Conservation (phyloP, 495 filamentous ascomycete genomes). For the Talaromyces adpressus region DNA sequence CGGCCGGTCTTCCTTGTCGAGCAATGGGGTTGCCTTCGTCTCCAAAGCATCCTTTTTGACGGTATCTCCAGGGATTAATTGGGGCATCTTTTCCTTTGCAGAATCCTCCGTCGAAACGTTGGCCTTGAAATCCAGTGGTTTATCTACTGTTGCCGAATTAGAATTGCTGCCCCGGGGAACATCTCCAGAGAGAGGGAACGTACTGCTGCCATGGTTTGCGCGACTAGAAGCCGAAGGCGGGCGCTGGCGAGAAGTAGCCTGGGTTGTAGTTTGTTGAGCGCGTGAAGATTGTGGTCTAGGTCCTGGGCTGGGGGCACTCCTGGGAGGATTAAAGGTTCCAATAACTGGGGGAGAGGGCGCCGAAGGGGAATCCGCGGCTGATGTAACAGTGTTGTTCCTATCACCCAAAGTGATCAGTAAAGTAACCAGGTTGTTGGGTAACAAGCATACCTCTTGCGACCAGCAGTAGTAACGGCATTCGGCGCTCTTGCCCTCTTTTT, state of each 20-base stretch:
- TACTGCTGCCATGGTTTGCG: conserved; percentile 20
- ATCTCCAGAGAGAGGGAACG: conserved; percentile 10
- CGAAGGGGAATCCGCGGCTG: conserved; percentile 56
- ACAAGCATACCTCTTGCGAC: conserved; percentile 62
- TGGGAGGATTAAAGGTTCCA: conserved; percentile 46
- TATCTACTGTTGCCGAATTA: conserved; percentile 20
- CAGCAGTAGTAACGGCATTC: conserved; percentile 45
- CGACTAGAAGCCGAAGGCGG: conserved; percentile 50
- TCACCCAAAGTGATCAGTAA: background rate
- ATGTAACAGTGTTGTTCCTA: conserved; percentile 44
- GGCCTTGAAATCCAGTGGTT: conserved; percentile 28
- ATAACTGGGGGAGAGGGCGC: conserved; percentile 67
- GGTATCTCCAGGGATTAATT: conserved; percentile 18
- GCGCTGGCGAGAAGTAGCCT: conserved; percentile 58
- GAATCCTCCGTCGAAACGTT: conserved; percentile 23
- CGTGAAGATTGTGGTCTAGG: conserved; percentile 56
- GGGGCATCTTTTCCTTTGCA: conserved; percentile 19
- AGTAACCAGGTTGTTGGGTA: background rate
- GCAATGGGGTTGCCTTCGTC: conserved; percentile 25
- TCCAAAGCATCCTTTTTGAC: conserved; percentile 23
- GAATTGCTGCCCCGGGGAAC: background rate
- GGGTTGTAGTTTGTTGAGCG: conserved; percentile 28
- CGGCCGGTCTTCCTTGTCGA: conserved; percentile 10
- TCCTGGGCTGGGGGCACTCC: conserved; percentile 41
- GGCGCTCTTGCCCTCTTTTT: conserved; percentile 68